These are phyloP conservation scores for Aegilops speltoides DNA, from an alignment of 176 grass and related monocot species.

Conservation along the genomic window DNA sequence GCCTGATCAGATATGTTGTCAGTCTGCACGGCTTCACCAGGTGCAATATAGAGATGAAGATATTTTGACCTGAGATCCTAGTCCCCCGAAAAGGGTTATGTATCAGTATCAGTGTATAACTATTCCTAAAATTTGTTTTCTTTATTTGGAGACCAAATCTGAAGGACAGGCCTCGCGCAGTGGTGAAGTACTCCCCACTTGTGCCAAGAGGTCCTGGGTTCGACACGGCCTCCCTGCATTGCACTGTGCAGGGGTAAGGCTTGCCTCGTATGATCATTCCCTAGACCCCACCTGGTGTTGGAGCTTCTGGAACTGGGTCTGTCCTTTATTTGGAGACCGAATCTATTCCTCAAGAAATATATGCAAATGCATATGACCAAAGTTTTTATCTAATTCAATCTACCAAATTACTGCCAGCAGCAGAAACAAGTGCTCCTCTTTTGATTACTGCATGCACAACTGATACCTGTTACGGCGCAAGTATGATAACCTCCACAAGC, in stretches of 20 bases:
- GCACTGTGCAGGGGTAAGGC: too few species aligned
- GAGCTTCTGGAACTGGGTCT: too few species aligned
- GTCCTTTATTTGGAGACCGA: background rate
- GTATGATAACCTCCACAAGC: constrained; percentile 97
- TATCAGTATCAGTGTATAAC: background rate
- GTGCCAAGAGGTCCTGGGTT: too few species aligned
- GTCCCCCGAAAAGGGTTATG: background rate
- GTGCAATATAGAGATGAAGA: background rate
- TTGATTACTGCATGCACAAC: background rate
- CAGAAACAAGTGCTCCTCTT: background rate
- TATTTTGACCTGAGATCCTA: background rate
- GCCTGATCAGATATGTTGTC: background rate
- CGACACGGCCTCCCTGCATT: too few species aligned
- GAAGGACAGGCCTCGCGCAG: too few species aligned
- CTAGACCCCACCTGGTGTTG: too few species aligned
- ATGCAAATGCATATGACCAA: background rate
- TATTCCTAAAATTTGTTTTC: background rate
- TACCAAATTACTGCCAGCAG: background rate
- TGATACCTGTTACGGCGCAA: constrained; percentile 75
- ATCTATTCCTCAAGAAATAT: background rate
- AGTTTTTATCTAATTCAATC: background rate
- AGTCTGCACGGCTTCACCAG: background rate
- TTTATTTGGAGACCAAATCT: background rate
- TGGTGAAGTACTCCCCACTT: too few species aligned
- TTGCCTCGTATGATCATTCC: too few species aligned